phyloP scores from a whole-genome alignment of 2,329 filamentous ascomycete genomes.

The Chrysoporthe puriensis region DNA sequence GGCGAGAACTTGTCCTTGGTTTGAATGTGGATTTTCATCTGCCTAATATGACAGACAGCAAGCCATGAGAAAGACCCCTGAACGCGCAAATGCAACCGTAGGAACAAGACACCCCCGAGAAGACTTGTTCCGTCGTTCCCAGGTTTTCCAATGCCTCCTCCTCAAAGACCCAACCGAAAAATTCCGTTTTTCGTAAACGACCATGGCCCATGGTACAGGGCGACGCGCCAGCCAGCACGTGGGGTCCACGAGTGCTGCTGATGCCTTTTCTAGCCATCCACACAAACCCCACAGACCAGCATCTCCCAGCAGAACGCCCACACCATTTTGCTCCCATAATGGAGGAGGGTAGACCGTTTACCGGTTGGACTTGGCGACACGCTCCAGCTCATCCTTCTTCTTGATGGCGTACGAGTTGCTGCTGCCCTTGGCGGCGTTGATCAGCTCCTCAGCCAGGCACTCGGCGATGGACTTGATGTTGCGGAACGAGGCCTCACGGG shows the following conservation, averaged over 20 bases:
- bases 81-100: slow-evolving; percentile 50
- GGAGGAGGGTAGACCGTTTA: slow-evolving; percentile 61
- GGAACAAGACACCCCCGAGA: slow-evolving; percentile 39
- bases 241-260: slow-evolving; percentile 19
- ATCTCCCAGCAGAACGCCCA: slow-evolving; percentile 33
- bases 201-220: slow-evolving; percentile 27
- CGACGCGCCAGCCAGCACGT: slow-evolving; percentile 20
- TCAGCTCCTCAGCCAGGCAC: slow-evolving; percentile 99
- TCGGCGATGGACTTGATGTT: slow-evolving; percentile 99
- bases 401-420: slow-evolving; percentile 99
- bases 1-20: slow-evolving; percentile 32
- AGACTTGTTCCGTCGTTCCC: slow-evolving; percentile 20
- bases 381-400: slow-evolving; percentile 99
- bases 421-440: slow-evolving; percentile 99
- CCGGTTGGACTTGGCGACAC: slow-evolving; percentile 99
- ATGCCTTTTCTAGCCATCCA: slow-evolving; percentile 24
- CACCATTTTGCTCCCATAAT: slow-evolving; percentile 18
- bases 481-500: slow-evolving; percentile 97
- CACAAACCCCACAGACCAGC: slow-evolving; percentile 38
- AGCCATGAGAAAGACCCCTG: slow-evolving; percentile 47
- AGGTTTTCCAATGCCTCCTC: slow-evolving; percentile 21
- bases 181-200: slow-evolving; percentile 29
- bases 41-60: slow-evolving; percentile 46
- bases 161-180: slow-evolving; percentile 32
- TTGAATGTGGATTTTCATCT: slow-evolving; percentile 35